Conservation (phyloP, 352 stramenopile species). For the Globisporangium uncinulatum region DNA sequence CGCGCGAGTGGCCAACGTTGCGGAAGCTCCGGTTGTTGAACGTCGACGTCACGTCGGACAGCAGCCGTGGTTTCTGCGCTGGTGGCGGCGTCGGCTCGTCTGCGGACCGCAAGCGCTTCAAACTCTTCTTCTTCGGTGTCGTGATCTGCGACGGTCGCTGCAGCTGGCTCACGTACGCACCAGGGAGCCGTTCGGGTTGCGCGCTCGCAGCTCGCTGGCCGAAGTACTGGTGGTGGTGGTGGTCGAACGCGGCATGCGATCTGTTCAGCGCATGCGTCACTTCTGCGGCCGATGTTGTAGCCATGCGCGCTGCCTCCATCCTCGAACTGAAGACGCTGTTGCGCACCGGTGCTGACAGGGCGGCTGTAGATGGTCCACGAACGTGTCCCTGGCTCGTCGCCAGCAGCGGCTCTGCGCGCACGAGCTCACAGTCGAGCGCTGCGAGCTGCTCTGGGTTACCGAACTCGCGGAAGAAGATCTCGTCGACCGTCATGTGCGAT, state of each 20-base stretch:
- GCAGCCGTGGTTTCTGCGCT: constrained; percentile 47
- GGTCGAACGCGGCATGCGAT: constrained; percentile 22
- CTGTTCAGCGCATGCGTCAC: background rate
- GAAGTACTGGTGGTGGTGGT: too few species aligned
- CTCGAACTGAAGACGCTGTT: background rate
- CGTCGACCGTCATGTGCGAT: constrained; percentile 33
- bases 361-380: too few species aligned
- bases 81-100: constrained; percentile 24
- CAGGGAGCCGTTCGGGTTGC: background rate
- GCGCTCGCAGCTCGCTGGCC: constrained; percentile 19
- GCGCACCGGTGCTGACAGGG: background rate
- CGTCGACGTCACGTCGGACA: constrained; percentile 18
- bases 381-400: constrained; percentile 6
- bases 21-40: constrained; percentile 15
- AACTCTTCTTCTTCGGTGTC: constrained; percentile 48
- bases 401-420: constrained; percentile 13
- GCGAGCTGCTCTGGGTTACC: constrained; percentile 43
- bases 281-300: background rate
- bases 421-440: constrained; percentile 35
- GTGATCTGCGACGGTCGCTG: constrained; percentile 32
- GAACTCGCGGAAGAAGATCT: constrained; percentile 70
- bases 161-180: constrained; percentile 30
- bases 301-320: background rate
- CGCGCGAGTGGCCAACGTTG: constrained; percentile 14
- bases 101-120: constrained; percentile 45